Evolutionary conservation across 306 rosid species (phyloP).

Genomic region (Herpetospermum pedunculosum): DNA sequence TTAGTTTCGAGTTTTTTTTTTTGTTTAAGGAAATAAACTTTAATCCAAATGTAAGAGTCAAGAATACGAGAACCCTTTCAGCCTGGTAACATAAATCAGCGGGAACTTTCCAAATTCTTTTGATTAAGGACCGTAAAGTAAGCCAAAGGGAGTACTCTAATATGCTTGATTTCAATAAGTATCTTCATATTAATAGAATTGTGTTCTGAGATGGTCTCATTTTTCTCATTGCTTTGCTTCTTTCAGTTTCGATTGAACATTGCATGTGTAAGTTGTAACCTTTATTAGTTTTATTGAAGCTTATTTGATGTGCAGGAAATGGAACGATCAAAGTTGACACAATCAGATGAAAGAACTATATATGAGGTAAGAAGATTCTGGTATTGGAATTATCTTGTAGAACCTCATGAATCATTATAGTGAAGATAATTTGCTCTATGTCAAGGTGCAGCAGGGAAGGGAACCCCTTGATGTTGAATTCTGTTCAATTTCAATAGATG

Average conservation of each 20-base stretch:
- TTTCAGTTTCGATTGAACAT: background rate
- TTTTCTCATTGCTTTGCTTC: background rate
- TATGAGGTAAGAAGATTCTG: conserved; percentile 67
- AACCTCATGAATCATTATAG: conserved; percentile 19
- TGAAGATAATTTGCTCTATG: conserved; percentile 35
- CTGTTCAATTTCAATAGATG: conserved; percentile 77
- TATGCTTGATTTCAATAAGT: background rate
- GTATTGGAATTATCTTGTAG: conserved; percentile 8
- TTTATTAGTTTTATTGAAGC: background rate
- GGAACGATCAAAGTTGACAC: conserved; percentile 54
- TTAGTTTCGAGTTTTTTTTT: background rate
- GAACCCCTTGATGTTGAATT: conserved; percentile 80
- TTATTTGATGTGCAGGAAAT: conserved; percentile 39
- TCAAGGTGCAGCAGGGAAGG: conserved; percentile 98
- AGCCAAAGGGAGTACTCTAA: background rate
- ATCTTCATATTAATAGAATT: background rate
- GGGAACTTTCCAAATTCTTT: background rate
- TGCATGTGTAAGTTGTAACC: background rate
- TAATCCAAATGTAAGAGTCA: background rate
- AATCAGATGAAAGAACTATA: conserved; percentile 84
- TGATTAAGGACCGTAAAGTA: background rate
- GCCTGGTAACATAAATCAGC: background rate
- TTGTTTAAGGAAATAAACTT: background rate
- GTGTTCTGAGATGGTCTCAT: background rate
- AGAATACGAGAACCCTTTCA: background rate